A percentile compares a stretch with the other conserved stretches of the same genome.
phyloP scores from a whole-genome alignment of 352 stramenopile genomes.

The Pythium myriotylum region DNA sequence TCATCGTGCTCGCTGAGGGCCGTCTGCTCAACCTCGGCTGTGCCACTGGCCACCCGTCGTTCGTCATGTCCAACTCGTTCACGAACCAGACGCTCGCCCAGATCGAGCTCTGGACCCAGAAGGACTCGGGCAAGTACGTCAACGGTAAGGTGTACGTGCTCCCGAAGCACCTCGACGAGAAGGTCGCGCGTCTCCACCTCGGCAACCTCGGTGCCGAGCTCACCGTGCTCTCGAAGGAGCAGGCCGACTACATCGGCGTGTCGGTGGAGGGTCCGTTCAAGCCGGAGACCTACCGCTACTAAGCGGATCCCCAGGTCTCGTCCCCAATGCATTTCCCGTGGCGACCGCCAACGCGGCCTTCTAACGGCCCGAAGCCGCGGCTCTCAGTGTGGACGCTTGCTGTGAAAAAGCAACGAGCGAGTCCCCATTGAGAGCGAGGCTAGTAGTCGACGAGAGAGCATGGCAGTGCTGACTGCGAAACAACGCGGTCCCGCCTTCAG shows the following conservation, averaged over 20 bases:
- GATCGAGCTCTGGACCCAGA: constrained; percentile 98
- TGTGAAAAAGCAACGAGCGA: background rate
- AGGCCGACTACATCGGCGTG: constrained; percentile 98
- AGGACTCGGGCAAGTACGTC: constrained; percentile 94
- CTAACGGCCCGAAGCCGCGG: background rate
- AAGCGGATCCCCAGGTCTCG: constrained; percentile 33
- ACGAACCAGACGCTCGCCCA: constrained; percentile 99
- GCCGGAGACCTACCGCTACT: constrained; percentile 98
- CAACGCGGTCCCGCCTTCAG: background rate
- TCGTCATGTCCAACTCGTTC: constrained; percentile 99
- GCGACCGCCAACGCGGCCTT: constrained; percentile 4
- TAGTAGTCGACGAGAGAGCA: background rate
- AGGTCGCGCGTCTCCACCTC: constrained; percentile 97
- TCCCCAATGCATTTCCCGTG: background rate
- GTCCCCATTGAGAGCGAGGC: constrained; percentile 6
- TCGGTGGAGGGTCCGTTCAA: constrained; percentile 95
- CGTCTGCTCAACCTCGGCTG: constrained; percentile 98
- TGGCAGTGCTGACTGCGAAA: constrained; percentile 5
- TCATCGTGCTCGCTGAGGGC: constrained; percentile 98
- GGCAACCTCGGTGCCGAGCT: constrained; percentile 95
- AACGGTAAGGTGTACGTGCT: constrained; percentile 98
- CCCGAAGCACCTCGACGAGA: constrained; percentile 98
- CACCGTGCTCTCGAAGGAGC: constrained; percentile 93
- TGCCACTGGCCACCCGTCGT: constrained; percentile 98
- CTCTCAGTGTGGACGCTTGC: constrained; percentile 8